A percentile compares a stretch with the other conserved stretches of the same genome.
These are phyloP conservation scores for Aspergillus ostianus DNA, from an alignment of 495 filamentous ascomycete genomes.

Conservation along the genomic window DNA sequence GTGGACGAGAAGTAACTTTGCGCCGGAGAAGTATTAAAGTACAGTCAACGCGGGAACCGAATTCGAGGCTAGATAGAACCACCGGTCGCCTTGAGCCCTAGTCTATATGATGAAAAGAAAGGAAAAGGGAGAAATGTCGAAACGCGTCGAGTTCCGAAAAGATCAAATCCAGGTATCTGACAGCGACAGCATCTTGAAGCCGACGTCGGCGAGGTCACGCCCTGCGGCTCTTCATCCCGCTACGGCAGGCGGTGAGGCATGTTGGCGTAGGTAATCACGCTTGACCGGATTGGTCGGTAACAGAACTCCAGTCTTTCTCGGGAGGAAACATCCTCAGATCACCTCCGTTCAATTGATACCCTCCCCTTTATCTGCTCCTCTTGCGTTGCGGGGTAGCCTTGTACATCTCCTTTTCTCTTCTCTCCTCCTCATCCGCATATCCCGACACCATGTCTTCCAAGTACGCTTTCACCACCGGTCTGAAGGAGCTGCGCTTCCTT, in stretches of 20 bases:
- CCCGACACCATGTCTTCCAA: constrained; percentile 74
- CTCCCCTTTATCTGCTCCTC: neutral
- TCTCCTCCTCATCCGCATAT: constrained; percentile 10
- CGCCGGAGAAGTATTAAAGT: neutral
- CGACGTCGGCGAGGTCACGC: constrained; percentile 17
- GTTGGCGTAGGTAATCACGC: constrained; percentile 37
- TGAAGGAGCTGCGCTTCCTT: constrained; percentile 96
- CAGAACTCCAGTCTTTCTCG: constrained; percentile 8
- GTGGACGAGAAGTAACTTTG: constrained; percentile 12
- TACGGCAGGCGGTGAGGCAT: constrained; percentile 19
- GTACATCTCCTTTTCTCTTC: constrained; percentile 1
- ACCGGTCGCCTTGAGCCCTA: neutral
- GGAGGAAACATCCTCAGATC: neutral
- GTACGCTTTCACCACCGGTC: constrained; percentile 80
- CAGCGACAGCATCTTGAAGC: neutral
- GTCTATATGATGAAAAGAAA: neutral
- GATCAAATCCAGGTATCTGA: neutral
- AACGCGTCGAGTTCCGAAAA: too few species aligned
- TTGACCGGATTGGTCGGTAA: constrained; percentile 24
- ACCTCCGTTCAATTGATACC: constrained; percentile 6
- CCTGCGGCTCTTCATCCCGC: neutral
- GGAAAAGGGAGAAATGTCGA: neutral
- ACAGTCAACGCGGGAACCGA: neutral
- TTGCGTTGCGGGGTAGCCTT: neutral
- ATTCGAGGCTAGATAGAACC: neutral